A percentile compares a stretch with the other conserved stretches of the same genome.
These are phyloP conservation scores for carrot (Daucus carota) DNA, from an alignment of 129 eudicot genomes.

Conservation along the genomic window DH1_v3.0 NC_030387.2:36198001-36198500, in stretches of 20 bases:
- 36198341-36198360: background rate
- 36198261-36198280: background rate
- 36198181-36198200: conserved; percentile 51
- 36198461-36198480: too few species aligned
- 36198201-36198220: conserved; percentile 38
- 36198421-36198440: background rate
- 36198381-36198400: background rate
- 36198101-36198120: conserved; percentile 48
- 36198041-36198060: conserved; percentile 52
- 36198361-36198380: background rate
- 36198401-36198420: background rate
- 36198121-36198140: conserved; percentile 21
- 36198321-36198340: background rate
- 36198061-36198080: conserved; percentile 47
- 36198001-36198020: too few species aligned
- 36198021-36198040: too few species aligned
- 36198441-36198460: background rate
- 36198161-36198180: conserved; percentile 50
- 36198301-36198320: background rate
- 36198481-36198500: too few species aligned
- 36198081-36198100: conserved; percentile 43
- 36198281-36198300: background rate
- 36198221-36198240: conserved; percentile 69
- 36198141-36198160: conserved; percentile 32
- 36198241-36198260: conserved; percentile 51